Evolutionary conservation across 2,329 filamentous ascomycete genomes (phyloP).

Genomic region (Pyricularia pennisetigena): DNA sequence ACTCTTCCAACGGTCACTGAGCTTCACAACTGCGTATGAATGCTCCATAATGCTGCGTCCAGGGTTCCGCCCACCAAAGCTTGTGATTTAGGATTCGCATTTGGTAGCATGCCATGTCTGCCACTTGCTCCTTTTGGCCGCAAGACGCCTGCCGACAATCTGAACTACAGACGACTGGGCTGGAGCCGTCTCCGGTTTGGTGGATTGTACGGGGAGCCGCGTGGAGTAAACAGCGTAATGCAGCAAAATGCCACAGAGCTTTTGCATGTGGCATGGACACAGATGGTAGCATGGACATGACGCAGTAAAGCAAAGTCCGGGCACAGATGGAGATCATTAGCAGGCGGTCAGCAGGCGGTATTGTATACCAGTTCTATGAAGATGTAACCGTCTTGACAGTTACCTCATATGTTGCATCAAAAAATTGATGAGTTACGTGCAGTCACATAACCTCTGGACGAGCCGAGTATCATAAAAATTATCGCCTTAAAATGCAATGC

Average conservation of each 20-base stretch:
- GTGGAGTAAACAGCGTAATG: neutral
- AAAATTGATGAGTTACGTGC: neutral
- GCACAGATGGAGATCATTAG: neutral
- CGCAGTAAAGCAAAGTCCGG: neutral
- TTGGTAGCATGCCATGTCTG: neutral
- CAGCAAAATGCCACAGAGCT: neutral
- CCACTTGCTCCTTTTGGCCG: neutral
- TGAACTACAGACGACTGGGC: neutral
- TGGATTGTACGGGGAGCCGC: neutral
- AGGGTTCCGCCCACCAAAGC: neutral
- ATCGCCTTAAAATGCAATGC: constrained; percentile 5
- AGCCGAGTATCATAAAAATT: constrained; percentile 4
- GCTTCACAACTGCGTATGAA: neutral
- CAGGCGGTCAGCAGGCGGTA: neutral
- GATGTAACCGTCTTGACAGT: neutral
- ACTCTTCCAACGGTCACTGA: neutral
- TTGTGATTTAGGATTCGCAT: neutral
- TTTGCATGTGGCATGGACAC: neutral
- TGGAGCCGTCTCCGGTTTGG: neutral
- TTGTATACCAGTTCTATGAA: neutral
- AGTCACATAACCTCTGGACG: constrained; percentile 1
- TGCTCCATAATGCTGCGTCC: neutral
- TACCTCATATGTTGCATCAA: neutral
- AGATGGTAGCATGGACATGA: neutral
- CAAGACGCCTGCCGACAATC: neutral